Base-by-base conservation (phyloP, 2,329 filamentous ascomycete species). In the Cytospora leucostoma region DNA sequence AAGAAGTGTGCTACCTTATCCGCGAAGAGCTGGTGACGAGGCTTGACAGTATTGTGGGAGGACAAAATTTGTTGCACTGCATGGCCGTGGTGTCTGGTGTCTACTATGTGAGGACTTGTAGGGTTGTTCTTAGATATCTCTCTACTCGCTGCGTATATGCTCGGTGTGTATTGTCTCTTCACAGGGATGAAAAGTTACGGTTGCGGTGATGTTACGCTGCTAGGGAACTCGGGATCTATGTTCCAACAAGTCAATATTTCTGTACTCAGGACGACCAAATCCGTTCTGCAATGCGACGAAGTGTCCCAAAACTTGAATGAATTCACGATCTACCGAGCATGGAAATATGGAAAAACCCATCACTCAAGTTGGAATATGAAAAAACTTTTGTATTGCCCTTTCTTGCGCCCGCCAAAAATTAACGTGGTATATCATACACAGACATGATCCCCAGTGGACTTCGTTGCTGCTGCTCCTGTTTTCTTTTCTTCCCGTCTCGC, bases 51-150 rank as follows among this genome's bases (percentile, higher is more conserved):
- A 64, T 34, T 38, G 34, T n/a, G 13, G 56, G 47, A 12, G 38
- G 61, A 37, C 47, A 35, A 59, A 52, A 19, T 49, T 33, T 37
- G n/a, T 35, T 32, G 33, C 58, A 4, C 15, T 63, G 64, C 61
- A 63, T 63, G 55, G 64, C 55, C 54, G 34, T 47, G 64, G 61
- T 63, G 61, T 61, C 54, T 56, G 64, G 57, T 54, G 49, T 63
- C 44, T 53, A 59, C 37, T 57, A 56, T 38, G 50, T 38, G 40
- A 52, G 35, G 21, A 17, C 47, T 38, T 17, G 27, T 27, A 27
- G 27, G 27, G 27, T 54, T n/a, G 21, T 44, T 21, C 19, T 51
- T 57, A 59, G 56, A 59, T 59, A 56, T 54, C 56, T 59, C n/a
- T n/a, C n/a, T n/a, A n/a, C n/a, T n/a, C 38, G n/a, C 27, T 44